Evolutionary conservation across 305 asterid species (phyloP).

Genomic region (Coffea humblotiana): DNA sequence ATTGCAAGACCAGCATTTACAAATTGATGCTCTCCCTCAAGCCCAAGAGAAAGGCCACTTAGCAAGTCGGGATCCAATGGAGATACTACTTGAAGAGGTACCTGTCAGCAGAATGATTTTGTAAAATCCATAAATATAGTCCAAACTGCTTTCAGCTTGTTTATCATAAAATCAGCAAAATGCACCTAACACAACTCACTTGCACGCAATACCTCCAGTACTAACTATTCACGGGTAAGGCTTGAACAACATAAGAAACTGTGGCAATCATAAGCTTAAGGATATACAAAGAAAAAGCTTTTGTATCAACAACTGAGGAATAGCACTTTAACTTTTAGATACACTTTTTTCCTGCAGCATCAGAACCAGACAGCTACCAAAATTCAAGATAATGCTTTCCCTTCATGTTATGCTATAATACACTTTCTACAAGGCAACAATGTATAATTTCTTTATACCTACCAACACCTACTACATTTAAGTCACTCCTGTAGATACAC

Average conservation of each 20-base stretch:
- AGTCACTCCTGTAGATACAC: neutral
- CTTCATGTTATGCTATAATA: neutral
- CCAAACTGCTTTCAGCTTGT: conserved; percentile 6
- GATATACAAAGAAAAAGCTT: neutral
- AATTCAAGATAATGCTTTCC: neutral
- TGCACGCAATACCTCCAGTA: neutral
- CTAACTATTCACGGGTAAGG: neutral
- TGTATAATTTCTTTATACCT: too few species aligned
- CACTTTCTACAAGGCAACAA: neutral
- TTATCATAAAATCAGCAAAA: neutral
- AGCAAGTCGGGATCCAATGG: conserved; percentile 70
- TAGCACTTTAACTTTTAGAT: neutral
- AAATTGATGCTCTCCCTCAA: conserved; percentile 93
- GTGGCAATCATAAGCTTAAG: neutral
- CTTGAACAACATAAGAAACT: neutral
- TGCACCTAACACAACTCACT: neutral
- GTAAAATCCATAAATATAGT: neutral
- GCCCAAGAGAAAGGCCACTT: conserved; percentile 76
- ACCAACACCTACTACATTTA: neutral
- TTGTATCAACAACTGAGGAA: neutral
- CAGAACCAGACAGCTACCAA: neutral
- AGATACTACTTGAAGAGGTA: conserved; percentile 75
- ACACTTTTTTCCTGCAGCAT: neutral
- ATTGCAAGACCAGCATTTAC: conserved; percentile 92
- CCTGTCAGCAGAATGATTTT: conserved; percentile 40